These are phyloP conservation scores for Sclerotinia trifoliorum DNA, from an alignment of 2,329 filamentous ascomycete species.

Conservation along the genomic window DNA sequence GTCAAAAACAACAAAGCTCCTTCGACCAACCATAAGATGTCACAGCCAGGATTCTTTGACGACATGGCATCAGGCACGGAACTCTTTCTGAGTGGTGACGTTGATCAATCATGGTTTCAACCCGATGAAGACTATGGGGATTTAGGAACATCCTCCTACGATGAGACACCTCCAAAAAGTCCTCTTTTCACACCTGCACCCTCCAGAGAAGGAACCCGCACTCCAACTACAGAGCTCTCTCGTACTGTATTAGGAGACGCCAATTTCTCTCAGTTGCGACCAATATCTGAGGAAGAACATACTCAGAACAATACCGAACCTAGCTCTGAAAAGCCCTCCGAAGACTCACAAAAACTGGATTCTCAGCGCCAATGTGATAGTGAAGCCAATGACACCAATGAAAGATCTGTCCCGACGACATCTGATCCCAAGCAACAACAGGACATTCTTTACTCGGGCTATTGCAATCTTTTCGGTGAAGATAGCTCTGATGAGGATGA, in stretches of 20 bases:
- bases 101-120: not conserved
- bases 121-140: not conserved
- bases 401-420: accelerated
- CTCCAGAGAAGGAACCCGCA: too few relatives aligned
- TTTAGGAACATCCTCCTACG: too few relatives aligned
- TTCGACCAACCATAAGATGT: not conserved
- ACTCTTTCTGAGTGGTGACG: not conserved
- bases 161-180: not conserved
- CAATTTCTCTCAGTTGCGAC: too few relatives aligned
- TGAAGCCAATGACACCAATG: not conserved
- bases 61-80: not conserved
- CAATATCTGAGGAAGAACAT: too few relatives aligned
- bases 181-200: too few relatives aligned
- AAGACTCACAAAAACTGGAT: not conserved
- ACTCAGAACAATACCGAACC: too few relatives aligned
- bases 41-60: not conserved
- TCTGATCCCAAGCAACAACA: not conserved
- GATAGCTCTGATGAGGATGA: not conserved
- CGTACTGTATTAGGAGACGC: too few relatives aligned
- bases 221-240: too few relatives aligned
- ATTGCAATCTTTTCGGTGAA: not conserved
- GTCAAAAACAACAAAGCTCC: not conserved
- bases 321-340: too few relatives aligned
- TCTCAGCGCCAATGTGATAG: accelerated
- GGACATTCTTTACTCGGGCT: not conserved